Percentiles rank a stretch among this genome's conserved stretches.
phyloP scores from a whole-genome alignment of 352 stramenopile species.

The Achlya hypogyna region DNA sequence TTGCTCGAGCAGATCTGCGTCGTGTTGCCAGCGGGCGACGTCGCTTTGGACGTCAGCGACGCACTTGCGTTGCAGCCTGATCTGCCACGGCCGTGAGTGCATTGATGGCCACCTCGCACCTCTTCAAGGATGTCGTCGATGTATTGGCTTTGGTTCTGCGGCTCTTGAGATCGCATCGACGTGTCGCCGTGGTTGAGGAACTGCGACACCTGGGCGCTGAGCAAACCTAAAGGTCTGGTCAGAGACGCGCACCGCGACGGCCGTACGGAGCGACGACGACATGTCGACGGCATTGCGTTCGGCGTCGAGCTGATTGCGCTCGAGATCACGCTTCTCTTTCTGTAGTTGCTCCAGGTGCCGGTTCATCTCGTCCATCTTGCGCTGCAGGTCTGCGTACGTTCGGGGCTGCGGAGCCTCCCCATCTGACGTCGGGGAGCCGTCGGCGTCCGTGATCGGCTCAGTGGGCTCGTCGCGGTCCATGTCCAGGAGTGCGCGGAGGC shows the following conservation, averaged over 20 bases:
- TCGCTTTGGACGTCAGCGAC: constrained; percentile 66
- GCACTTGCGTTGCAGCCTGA: constrained; percentile 61
- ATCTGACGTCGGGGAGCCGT: not conserved
- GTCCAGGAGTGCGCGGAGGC: constrained; percentile 23
- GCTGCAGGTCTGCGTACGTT: constrained; percentile 11
- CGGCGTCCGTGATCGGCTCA: constrained; percentile 46
- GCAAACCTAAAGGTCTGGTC: not conserved
- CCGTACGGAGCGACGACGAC: constrained; percentile 14
- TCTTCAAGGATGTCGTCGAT: constrained; percentile 17
- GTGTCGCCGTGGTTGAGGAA: constrained; percentile 18
- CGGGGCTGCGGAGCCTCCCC: constrained; percentile 18
- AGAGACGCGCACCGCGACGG: not conserved
- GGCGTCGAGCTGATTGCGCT: constrained; percentile 12
- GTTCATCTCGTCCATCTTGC: constrained; percentile 24
- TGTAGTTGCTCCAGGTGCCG: constrained; percentile 19
- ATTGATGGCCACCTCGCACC: not conserved
- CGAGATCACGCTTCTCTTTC: constrained; percentile 17
- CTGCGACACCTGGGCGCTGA: constrained; percentile 16
- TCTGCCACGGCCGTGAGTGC: constrained; percentile 43
- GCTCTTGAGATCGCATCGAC: not conserved
- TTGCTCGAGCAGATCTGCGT: constrained; percentile 73
- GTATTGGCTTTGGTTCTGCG: constrained; percentile 9
- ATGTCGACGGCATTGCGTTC: constrained; percentile 17
- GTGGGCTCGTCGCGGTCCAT: constrained; percentile 43
- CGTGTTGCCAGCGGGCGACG: constrained; percentile 54